Conservation (phyloP, 495 filamentous ascomycete genomes). For the Mycothermus thermophilus region DNA sequence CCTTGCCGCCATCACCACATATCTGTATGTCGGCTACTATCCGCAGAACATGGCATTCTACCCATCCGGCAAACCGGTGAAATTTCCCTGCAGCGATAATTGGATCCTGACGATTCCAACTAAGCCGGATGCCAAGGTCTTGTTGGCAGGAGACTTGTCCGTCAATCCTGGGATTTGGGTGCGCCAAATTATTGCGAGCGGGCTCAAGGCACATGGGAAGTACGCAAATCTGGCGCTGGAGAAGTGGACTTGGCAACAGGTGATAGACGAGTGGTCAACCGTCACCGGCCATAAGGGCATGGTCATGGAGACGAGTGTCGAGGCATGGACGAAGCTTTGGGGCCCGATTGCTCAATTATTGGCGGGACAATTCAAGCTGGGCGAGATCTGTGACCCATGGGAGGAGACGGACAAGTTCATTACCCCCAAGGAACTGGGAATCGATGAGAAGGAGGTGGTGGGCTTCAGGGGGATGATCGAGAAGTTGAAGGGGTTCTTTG, state of each 20-base stretch:
- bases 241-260: conserved; percentile 8
- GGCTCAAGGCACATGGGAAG: conserved; percentile 1
- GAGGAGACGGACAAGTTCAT: conserved; percentile 3
- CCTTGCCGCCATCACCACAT: conserved; percentile 23
- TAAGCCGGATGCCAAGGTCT: conserved; percentile 6
- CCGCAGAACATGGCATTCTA: conserved; percentile 3
- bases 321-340: conserved; percentile 6
- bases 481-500: no score
- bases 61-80: no score
- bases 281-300: conserved; percentile 5
- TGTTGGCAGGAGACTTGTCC: conserved; percentile 7
- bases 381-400: conserved; percentile 11
- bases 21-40: conserved; percentile 20
- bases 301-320: conserved; percentile 3
- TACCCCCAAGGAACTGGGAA: conserved; percentile 8
- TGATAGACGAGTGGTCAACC: conserved; percentile 10
- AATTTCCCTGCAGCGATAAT: conserved; percentile 2
- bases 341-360: conserved; percentile 5
- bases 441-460: conserved; percentile 6
- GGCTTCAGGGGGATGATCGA: conserved; percentile 5
- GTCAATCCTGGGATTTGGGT: conserved; percentile 11
- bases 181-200: conserved; percentile 4
- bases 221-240: conserved; percentile 10
- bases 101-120: conserved; percentile 5
- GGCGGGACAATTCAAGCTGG: conserved; percentile 10